phyloP scores from a whole-genome alignment of 805 yeast species.

The Spathaspora passalidarum region DNA sequence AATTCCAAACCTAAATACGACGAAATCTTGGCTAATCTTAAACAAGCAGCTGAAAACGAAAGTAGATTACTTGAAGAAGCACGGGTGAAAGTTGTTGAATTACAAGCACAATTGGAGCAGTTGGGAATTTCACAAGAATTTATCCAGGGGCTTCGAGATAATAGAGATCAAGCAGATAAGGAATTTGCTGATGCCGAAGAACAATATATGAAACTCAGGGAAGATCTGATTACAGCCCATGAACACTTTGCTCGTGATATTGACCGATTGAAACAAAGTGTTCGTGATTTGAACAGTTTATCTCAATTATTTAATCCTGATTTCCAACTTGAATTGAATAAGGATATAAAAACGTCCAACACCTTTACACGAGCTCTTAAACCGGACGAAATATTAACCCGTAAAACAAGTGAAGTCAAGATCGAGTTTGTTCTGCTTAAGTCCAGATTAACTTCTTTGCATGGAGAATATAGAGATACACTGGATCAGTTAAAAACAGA shows the following conservation, averaged over 20 bases:
- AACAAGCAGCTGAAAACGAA: not conserved
- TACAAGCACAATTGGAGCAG: conserved; percentile 45
- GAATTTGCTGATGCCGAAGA: conserved; percentile 63
- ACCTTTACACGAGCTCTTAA: no score
- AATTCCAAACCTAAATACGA: not conserved
- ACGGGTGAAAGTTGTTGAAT: conserved; percentile 51
- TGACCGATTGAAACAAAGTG: not conserved
- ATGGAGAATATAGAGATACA: not conserved
- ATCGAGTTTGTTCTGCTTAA: not conserved
- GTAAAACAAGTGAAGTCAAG: not conserved
- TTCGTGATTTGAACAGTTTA: not conserved
- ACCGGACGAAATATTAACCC: not conserved
- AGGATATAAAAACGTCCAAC: not conserved
- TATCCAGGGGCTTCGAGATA: conserved; percentile 23
- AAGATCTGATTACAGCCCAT: not conserved
- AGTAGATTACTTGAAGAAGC: conserved; percentile 38
- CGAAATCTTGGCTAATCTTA: not conserved
- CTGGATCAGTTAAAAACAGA: conserved; percentile 57
- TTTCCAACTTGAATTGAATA: not conserved
- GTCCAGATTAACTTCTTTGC: not conserved
- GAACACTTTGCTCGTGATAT: not conserved
- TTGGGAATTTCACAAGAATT: not conserved
- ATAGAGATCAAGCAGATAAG: conserved; percentile 49
- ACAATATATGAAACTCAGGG: conserved; percentile 67
- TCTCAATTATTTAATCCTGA: not conserved